Percentiles rank a stretch among this genome's conserved stretches.
Conservation (phyloP, 345 rosid species). For the Cardiospermum halicacabum region DNA sequence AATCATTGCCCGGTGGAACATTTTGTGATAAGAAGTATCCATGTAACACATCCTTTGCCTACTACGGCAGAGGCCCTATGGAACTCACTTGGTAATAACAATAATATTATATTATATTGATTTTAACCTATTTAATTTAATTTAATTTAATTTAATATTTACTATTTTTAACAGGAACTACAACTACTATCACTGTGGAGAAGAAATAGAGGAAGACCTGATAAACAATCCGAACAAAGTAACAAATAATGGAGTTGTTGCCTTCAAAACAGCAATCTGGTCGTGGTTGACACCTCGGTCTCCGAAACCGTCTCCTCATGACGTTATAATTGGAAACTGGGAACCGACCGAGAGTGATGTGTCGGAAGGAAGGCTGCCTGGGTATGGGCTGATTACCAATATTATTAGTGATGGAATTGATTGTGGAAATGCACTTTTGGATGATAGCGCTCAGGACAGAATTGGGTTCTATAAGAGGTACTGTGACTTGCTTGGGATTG, state of each 20-base stretch:
- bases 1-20: too few species aligned
- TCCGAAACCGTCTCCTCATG: constrained; percentile 59
- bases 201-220: constrained; percentile 45
- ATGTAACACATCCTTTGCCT: constrained; percentile 56
- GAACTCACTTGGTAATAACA: constrained; percentile 49
- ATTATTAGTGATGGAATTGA: constrained; percentile 64
- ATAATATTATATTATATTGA: too few species aligned
- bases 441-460: constrained; percentile 37
- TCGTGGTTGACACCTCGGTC: constrained; percentile 66
- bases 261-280: constrained; percentile 73
- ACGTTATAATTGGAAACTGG: constrained; percentile 45
- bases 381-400: constrained; percentile 56
- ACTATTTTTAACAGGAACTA: constrained; percentile 38
- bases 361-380: constrained; percentile 39
- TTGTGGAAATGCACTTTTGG: constrained; percentile 42
- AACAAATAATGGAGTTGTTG: constrained; percentile 29
- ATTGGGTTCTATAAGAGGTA: constrained; percentile 65
- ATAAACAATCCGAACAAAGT: constrained; percentile 58
- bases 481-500: constrained; percentile 38
- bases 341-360: constrained; percentile 28
- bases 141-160: background rate
- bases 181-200: constrained; percentile 61
- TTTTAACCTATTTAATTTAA: too few species aligned
- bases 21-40: constrained; percentile 43
- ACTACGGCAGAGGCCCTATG: constrained; percentile 70